phyloP scores from a whole-genome alignment of 1,284 basidiomycete species.

The Paramarasmius palmivorus region DNA sequence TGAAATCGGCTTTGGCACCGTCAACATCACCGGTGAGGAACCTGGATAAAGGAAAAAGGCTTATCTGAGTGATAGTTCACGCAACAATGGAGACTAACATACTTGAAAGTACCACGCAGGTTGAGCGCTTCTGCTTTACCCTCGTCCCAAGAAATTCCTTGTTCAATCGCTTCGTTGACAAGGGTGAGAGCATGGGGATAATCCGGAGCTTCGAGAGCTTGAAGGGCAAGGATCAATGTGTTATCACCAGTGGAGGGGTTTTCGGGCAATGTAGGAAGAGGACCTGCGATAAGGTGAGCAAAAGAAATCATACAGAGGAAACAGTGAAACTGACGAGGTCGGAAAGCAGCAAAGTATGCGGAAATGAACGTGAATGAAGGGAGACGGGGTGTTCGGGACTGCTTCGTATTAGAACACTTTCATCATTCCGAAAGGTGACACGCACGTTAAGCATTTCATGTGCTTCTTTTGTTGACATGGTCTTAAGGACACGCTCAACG shows the following conservation, averaged over 20 bases:
- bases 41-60: constrained; percentile 37
- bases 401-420: constrained; percentile 11
- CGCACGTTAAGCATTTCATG: constrained; percentile 66
- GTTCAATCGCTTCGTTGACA: constrained; percentile 85
- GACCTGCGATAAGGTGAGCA: constrained; percentile 41
- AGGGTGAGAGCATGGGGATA: constrained; percentile 83
- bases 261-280: constrained; percentile 77
- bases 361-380: constrained; percentile 94
- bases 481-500: constrained; percentile 93
- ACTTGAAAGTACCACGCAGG: constrained; percentile 95
- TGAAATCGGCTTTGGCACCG: constrained; percentile 86
- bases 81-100: constrained; percentile 23
- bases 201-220: constrained; percentile 87
- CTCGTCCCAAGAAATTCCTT: constrained; percentile 79
- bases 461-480: constrained; percentile 75
- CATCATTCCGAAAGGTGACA: constrained; percentile 13
- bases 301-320: constrained; percentile 7
- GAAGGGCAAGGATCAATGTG: constrained; percentile 79
- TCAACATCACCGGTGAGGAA: constrained; percentile 88
- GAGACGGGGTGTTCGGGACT: constrained; percentile 81
- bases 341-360: constrained; percentile 97
- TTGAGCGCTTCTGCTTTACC: constrained; percentile 90
- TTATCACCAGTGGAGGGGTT: constrained; percentile 79
- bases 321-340: constrained; percentile 62
- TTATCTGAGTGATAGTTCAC: not conserved